Base-by-base conservation (phyloP, 441 rosid genomes). In the Euphorbia celastroides region DNA sequence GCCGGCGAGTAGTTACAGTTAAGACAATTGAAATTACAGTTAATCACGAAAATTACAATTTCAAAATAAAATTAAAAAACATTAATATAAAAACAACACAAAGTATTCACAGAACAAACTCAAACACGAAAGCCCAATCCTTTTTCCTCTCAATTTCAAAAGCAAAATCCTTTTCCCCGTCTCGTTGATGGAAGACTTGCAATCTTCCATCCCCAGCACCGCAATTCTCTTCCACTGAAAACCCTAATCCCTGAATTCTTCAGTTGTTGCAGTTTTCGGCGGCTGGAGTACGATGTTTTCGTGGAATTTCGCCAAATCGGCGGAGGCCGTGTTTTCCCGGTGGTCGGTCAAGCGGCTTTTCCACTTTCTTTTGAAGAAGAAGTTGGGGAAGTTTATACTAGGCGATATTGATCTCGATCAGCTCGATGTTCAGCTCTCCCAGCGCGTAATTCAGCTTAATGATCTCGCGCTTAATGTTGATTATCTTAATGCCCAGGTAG, bases 371-470 rank as follows among this genome's bases (percentile, higher is more conserved):
- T 71, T 94, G 79, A 94, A 90, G 96, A 95, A 95, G 88, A 95
- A 92, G 69, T 62, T 95, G 56, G 99, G 99, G 34, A 77, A 84
- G 70, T 83, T 95, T 38, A 80, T 95, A 28, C 75, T 87, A 34
- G 99, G 97, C 1, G 99, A 95, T 73, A 90, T 95, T 64, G 96
- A 92, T 78, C 84, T 90, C 66, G 90, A 87, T 62, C 98, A 95
- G 79, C 98, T 95, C 20, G 98, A 92, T 74, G 84, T 95, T 68
- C 99, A 92, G 87, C 97, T 95, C 56, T 41, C 80, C 1, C 77
- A 92, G 25, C 98, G 99, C 57, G 81, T 83, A 2, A 78, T 92
- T 66, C 96, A 84, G 78, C 97, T 94, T 70, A 71, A 36, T 70
- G 99, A 94, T 71, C 86, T 94, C 41, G 99, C 97, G 5, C 84